Evolutionary conservation across 345 rosid species (phyloP).

Genomic region (Clausena lansium): DNA sequence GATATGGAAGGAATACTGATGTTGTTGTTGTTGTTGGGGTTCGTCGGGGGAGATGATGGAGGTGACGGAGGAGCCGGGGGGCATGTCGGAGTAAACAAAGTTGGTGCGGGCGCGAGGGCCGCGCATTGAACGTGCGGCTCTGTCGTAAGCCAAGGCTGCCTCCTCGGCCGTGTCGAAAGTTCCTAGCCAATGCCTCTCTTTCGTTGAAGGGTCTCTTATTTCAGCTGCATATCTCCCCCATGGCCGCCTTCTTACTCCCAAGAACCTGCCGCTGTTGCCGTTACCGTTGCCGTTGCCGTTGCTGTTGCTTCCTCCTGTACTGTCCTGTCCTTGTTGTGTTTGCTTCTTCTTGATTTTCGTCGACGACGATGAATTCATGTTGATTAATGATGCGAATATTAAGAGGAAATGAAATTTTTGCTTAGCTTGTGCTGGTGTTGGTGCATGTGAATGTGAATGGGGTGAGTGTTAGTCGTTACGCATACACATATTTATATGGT

Average conservation of each 20-base stretch:
- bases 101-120: conserved; percentile 76
- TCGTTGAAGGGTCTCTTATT: conserved; percentile 79
- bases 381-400: not conserved
- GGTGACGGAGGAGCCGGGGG: conserved; percentile 71
- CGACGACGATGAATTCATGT: conserved; percentile 49
- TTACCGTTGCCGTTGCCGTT: conserved; percentile 4
- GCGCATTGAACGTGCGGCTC: conserved; percentile 80
- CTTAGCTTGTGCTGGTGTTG: not conserved
- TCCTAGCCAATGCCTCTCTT: conserved; percentile 86
- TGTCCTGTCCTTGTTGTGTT: conserved; percentile 21
- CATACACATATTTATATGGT: too few relatives aligned
- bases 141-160: conserved; percentile 82
- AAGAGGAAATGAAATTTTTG: not conserved
- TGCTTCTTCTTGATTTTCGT: conserved; percentile 56
- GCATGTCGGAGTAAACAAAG: conserved; percentile 80
- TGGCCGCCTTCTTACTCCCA: conserved; percentile 80
- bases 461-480: not conserved
- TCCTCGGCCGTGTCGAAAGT: conserved; percentile 85
- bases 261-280: conserved; percentile 33
- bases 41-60: conserved; percentile 71
- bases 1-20: conserved; percentile 18
- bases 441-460: conserved; percentile 2
- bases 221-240: conserved; percentile 91
- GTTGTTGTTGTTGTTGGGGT: conserved; percentile 21
- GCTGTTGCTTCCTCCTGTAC: conserved; percentile 8